Percentiles rank a stretch among this genome's conserved stretches.
Conservation (phyloP, 2,329 filamentous ascomycete species). For the Fusarium camptoceras region DNA sequence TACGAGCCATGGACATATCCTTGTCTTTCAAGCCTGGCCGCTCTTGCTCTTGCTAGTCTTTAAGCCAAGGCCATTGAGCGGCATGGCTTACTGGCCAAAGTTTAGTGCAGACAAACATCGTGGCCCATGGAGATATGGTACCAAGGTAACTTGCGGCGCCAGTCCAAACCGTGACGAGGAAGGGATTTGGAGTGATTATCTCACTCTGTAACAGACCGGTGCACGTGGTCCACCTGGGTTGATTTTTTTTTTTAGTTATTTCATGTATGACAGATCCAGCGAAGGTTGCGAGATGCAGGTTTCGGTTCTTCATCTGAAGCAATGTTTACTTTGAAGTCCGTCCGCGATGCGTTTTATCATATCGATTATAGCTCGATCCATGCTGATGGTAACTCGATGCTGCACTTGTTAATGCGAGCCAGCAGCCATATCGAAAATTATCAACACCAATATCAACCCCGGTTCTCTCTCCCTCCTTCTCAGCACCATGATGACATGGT, state of each 20-base stretch:
- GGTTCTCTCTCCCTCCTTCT: conserved; percentile 23
- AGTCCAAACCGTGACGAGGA: conserved; percentile 17
- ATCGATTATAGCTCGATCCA: conserved; percentile 17
- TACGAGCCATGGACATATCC: conserved; percentile 24
- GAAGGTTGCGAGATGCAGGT: conserved; percentile 19
- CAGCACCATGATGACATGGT: conserved; percentile 39
- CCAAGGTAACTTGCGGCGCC: conserved; percentile 20
- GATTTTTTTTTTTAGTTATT: conserved; percentile 17
- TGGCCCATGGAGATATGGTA: conserved; percentile 28
- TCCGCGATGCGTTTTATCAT: background rate
- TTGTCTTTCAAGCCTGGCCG: conserved; percentile 28
- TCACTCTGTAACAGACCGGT: conserved; percentile 25
- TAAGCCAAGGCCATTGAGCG: conserved; percentile 32
- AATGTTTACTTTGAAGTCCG: conserved; percentile 17
- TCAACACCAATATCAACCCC: conserved; percentile 12
- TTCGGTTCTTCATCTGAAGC: conserved; percentile 23
- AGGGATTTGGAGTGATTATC: conserved; percentile 16
- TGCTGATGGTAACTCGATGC: conserved; percentile 7
- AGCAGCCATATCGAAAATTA: conserved; percentile 16
- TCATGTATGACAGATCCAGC: conserved; percentile 21
- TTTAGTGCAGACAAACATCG: conserved; percentile 38
- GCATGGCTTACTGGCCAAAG: conserved; percentile 38
- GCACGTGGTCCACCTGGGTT: conserved; percentile 28
- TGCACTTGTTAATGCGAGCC: conserved; percentile 24
- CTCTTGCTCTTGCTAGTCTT: conserved; percentile 23